Conservation (phyloP, 1,284 basidiomycete genomes). For the Macrocybe sp. region DNA sequence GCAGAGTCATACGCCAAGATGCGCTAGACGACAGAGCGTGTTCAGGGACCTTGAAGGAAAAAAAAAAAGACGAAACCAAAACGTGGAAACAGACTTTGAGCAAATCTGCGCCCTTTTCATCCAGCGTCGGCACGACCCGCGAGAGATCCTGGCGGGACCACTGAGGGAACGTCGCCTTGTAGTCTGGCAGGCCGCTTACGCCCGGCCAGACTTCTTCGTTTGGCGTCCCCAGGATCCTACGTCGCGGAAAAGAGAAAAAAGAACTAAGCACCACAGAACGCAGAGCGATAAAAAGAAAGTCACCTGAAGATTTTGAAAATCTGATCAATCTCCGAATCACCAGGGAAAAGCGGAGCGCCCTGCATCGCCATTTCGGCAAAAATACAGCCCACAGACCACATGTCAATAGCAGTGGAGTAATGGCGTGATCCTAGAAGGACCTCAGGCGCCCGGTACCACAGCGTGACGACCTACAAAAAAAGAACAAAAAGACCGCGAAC, state of each 20-base stretch:
- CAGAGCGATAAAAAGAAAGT: slow-evolving; percentile 14
- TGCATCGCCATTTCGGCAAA: slow-evolving; percentile 91
- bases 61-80: not conserved
- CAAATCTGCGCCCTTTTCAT: slow-evolving; percentile 73
- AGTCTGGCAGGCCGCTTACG: slow-evolving; percentile 86
- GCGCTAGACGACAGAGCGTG: slow-evolving; percentile 37
- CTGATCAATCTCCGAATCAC: slow-evolving; percentile 99
- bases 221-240: slow-evolving; percentile 90
- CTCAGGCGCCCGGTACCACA: slow-evolving; percentile 98
- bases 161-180: slow-evolving; percentile 95
- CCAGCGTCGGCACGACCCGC: slow-evolving; percentile 64
- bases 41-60: not conserved
- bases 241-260: not conserved
- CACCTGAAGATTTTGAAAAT: slow-evolving; percentile 99
- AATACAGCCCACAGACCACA: slow-evolving; percentile 98
- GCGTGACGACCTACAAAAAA: slow-evolving; percentile 79
- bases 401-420: slow-evolving; percentile 96
- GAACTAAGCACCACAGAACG: not conserved
- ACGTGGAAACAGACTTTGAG: slow-evolving; percentile 48
- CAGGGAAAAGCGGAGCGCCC: slow-evolving; percentile 91
- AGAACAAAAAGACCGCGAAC: not conserved
- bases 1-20: slow-evolving; percentile 92
- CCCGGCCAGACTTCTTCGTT: slow-evolving; percentile 93
- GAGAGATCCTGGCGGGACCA: slow-evolving; percentile 77
- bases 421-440: slow-evolving; percentile 94